phyloP scores from a whole-genome alignment of 257 asterid species.

The Fraxinus pennsylvanica region DNA sequence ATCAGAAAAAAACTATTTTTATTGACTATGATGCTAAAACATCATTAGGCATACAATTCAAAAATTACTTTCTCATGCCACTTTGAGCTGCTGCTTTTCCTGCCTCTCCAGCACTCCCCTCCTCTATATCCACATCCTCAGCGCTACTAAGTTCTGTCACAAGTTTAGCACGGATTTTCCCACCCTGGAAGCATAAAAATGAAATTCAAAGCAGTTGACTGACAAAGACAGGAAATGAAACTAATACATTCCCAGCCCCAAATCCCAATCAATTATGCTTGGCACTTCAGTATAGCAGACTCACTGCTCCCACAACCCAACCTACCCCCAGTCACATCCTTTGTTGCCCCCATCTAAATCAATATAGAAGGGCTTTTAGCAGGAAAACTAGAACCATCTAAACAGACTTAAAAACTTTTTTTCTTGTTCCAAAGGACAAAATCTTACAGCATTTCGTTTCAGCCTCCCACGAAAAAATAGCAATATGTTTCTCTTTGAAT shows the following conservation, averaged over 20 bases:
- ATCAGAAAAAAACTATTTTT: constrained; percentile 24
- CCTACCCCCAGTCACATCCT: neutral
- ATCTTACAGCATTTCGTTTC: constrained; percentile 94
- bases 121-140: constrained; percentile 80
- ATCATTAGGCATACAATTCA: constrained; percentile 15
- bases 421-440: constrained; percentile 22
- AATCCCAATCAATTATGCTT: neutral
- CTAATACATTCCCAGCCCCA: neutral
- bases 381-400: neutral
- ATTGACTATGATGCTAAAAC: constrained; percentile 14
- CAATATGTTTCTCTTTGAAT: constrained; percentile 70
- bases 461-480: constrained; percentile 94
- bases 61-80: constrained; percentile 90
- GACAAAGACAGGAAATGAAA: neutral
- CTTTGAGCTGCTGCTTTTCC: constrained; percentile 93
- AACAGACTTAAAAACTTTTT: neutral
- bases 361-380: constrained; percentile 2
- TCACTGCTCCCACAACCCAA: neutral
- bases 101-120: constrained; percentile 71
- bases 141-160: constrained; percentile 70
- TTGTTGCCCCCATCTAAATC: neutral
- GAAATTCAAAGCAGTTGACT: constrained; percentile 4
- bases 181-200: constrained; percentile 63
- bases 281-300: neutral
- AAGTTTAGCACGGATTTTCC: constrained; percentile 92